Percentiles rank a stretch among this genome's conserved stretches.
phyloP scores from a whole-genome alignment of 1,284 basidiomycete species.

The Naganishia sp. region DNA sequence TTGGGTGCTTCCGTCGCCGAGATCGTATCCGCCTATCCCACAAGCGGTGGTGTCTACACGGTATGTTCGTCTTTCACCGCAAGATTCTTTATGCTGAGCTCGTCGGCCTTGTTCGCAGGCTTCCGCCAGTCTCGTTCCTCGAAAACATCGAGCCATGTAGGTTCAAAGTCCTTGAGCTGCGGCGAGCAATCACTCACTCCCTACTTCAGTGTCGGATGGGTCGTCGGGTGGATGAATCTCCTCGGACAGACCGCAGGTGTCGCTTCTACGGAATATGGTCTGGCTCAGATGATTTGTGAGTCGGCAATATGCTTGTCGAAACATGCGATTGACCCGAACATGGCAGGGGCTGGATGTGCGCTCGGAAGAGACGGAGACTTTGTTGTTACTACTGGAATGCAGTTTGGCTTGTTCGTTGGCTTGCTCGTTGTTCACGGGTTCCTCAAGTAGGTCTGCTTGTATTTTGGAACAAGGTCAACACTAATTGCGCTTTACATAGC shows the following conservation, averaged over 20 bases:
- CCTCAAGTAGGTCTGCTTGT: constrained; percentile 50
- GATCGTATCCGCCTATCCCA: constrained; percentile 48
- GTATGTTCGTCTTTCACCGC: constrained; percentile 8
- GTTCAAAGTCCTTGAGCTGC: constrained; percentile 8
- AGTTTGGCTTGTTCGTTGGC: constrained; percentile 72
- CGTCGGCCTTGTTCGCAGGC: constrained; percentile 4
- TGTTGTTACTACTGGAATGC: constrained; percentile 60
- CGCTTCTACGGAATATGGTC: constrained; percentile 73
- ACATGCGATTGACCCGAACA: neutral
- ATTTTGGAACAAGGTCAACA: neutral
- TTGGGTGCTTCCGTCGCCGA: constrained; percentile 46
- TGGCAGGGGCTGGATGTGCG: constrained; percentile 39
- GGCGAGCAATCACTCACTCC: neutral
- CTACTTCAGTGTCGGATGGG: constrained; percentile 53
- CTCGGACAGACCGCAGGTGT: constrained; percentile 62
- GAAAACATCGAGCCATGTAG: constrained; percentile 40
- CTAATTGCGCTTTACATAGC: constrained; percentile 58
- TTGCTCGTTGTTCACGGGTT: constrained; percentile 72
- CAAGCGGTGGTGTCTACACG: constrained; percentile 48
- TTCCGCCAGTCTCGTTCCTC: constrained; percentile 40
- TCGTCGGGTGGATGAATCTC: constrained; percentile 82
- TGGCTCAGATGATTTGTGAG: constrained; percentile 79
- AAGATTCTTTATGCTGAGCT: neutral
- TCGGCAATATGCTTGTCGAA: constrained; percentile 25
- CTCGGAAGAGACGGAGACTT: constrained; percentile 46